A percentile compares a stretch with the other conserved stretches of the same genome.
Conservation (phyloP, 2,329 filamentous ascomycete genomes). For the Aspergillus chevalieri region DNA sequence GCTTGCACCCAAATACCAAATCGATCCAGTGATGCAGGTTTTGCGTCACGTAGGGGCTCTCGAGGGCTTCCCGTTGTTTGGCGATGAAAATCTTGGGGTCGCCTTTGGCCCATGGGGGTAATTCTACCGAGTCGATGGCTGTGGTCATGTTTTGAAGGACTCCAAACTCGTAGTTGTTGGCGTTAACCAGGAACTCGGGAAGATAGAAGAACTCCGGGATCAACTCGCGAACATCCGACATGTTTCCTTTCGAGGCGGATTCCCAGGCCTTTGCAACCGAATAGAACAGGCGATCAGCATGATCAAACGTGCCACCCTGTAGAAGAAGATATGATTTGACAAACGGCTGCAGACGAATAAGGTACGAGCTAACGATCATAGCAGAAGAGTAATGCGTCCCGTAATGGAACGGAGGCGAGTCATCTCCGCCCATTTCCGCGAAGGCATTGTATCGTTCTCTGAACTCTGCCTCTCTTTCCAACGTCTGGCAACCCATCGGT, state of each 20-base stretch:
- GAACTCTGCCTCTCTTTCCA: slow-evolving; percentile 69
- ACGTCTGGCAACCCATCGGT: slow-evolving; percentile 89
- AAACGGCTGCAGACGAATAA: slow-evolving; percentile 91
- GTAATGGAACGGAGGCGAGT: slow-evolving; percentile 81
- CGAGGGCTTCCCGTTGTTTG: slow-evolving; percentile 90
- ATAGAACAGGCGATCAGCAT: slow-evolving; percentile 91
- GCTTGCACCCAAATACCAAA: slow-evolving; percentile 87
- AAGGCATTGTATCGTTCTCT: slow-evolving; percentile 79
- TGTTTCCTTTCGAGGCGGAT: slow-evolving; percentile 81
- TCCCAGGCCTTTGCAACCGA: slow-evolving; percentile 87
- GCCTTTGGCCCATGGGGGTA: slow-evolving; percentile 96
- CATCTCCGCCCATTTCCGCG: slow-evolving; percentile 77
- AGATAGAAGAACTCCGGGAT: slow-evolving; percentile 97
- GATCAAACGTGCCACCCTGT: slow-evolving; percentile 93
- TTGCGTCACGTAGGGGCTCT: slow-evolving; percentile 86
- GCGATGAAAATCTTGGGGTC: slow-evolving; percentile 93
- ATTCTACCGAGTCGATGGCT: slow-evolving; percentile 73
- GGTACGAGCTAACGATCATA: slow-evolving; percentile 95
- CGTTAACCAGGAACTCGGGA: slow-evolving; percentile 88
- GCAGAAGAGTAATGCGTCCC: slow-evolving; percentile 98
- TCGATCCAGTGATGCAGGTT: slow-evolving; percentile 94
- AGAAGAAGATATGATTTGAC: slow-evolving; percentile 91
- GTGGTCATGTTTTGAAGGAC: slow-evolving; percentile 72
- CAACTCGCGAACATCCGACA: slow-evolving; percentile 88
- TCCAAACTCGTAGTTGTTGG: slow-evolving; percentile 92